Base-by-base conservation (phyloP, 176 grass and related monocot species). In the Oryza meridionalis region DNA sequence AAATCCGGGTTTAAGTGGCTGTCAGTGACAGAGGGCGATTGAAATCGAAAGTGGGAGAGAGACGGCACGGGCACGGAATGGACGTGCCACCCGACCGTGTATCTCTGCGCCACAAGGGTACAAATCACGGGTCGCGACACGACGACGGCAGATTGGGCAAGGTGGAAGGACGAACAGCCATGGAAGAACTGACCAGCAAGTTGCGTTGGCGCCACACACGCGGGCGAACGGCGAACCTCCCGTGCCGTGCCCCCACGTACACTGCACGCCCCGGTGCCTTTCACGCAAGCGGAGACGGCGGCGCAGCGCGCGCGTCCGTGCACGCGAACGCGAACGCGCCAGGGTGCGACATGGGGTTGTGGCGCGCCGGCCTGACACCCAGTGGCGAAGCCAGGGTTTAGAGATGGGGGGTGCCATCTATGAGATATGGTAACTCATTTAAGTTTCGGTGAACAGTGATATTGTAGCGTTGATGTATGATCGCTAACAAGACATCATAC, bases 311-410 rank as follows among this genome's bases (percentile, higher is more conserved):
- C 33, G 3, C 33, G 33, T 1, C 47, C 72, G 69, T n/a, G 81
- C 86, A 84, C 75, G 86, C 75, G 6, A 37, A 32, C 26, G 32
- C 32, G 22, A 87, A 65, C 21, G 62, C 61, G 15, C 12, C 65
- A 2, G 27, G 3, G 66, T 2, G 31, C 29, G 29, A 31, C 82
- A 58, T 65, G 0, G 47, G 53, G 53, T 32, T 50, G 9, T 8
- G 45, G 4, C 26, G 9, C 3, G 37, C 29, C 29, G 29, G 29
- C n/a, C n/a, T n/a, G n/a, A n/a, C n/a, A n/a, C n/a, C n/a, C n/a
- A n/a, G n/a, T n/a, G n/a, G n/a, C n/a, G n/a, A n/a, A n/a, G n/a
- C n/a, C n/a, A n/a, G n/a, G n/a, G n/a, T n/a, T n/a, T n/a, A n/a
- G n/a, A n/a, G n/a, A n/a, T n/a, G n/a, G n/a, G n/a, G n/a, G n/a